Evolutionary conservation across 2,329 filamentous ascomycete species (phyloP), one percentile per base, ranked within the genome.

Genomic region (Epichloe coenophiala): DNA sequence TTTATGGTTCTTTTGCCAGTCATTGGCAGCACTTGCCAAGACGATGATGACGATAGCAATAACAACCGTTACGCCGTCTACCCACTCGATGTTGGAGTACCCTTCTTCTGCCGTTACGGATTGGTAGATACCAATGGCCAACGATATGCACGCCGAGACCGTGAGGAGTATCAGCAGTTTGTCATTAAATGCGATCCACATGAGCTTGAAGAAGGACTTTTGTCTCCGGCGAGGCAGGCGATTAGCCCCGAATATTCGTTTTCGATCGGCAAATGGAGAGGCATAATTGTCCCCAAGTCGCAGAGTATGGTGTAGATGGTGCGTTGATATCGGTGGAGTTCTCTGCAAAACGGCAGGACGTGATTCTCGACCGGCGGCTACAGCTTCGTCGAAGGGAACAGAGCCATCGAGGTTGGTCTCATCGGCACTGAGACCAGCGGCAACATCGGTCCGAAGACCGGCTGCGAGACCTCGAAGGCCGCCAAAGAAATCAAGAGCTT

Each of bases 171-270:
- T 84, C 48, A 88, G 70, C 11, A 90, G 80, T 59, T 89, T 90
- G 66, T 90, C 86, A 61, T 89, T 88, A 67, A 87, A 88, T 1
- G 85, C 84, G 59, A 88, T 84, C 86, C 86, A 90, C 55, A 68
- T 58, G 47, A 89, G 68, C 59, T 82, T 73, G 53, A 84, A 71
- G 48, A 89, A 80, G 39, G 72, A 81, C 62, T 88, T 88, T 23
- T 81, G 71, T 59, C 84, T 85, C 58, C 78, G 78, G 56, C 79
- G 80, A 0, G 61, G 67, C 1, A 63, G 60, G 7, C 60, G 60
- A 47, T 89, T 89, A 55, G 80, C 76, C 49, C 78, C 80, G 61
- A 80, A 90, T 7, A 89, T 71, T 37, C 83, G 79, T 60, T 77
- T 84, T 21, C 86, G 80, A 58, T 89, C 86, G 19, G 61, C 53